phyloP scores from a whole-genome alignment of 2,329 filamentous ascomycete species.

The Stagonosporopsis tanaceti region DNA sequence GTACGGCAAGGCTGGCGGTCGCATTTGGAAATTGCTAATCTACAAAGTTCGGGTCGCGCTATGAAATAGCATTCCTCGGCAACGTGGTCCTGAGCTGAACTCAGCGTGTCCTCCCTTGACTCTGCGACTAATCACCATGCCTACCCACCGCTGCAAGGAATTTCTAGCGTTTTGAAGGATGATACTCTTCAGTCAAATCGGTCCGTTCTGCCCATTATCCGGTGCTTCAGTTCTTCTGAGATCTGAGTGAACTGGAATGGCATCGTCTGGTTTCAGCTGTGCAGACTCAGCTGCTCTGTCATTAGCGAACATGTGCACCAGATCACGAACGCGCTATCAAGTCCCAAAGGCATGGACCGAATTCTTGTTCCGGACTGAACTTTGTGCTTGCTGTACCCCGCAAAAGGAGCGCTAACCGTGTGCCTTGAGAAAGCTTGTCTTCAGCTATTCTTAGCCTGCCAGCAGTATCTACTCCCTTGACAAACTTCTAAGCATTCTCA shows the following conservation, averaged over 20 bases:
- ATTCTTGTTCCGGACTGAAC: neutral
- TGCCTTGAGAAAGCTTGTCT: constrained; percentile 9
- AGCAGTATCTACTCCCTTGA: constrained; percentile 12
- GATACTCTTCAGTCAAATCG: neutral
- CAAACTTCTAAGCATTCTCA: constrained; percentile 11
- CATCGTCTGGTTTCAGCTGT: neutral
- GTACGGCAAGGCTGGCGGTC: constrained; percentile 6
- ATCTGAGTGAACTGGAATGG: neutral
- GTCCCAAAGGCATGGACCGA: neutral
- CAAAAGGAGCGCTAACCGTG: neutral
- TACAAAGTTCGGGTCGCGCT: constrained; percentile 4
- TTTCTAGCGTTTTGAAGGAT: neutral
- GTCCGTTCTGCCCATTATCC: neutral
- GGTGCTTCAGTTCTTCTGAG: neutral
- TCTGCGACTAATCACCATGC: neutral
- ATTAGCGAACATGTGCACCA: neutral
- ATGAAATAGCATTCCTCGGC: constrained; percentile 14
- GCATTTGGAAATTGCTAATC: constrained; percentile 8
- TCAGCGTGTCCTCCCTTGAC: constrained; percentile 9
- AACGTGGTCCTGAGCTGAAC: constrained; percentile 5
- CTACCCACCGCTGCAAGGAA: constrained; percentile 8
- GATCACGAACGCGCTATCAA: neutral
- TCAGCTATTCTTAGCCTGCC: constrained; percentile 13
- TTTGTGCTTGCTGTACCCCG: constrained; percentile 13
- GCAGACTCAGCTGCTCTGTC: neutral